Evolutionary conservation across 2,329 filamentous ascomycete genomes (phyloP), one percentile per base, ranked within the genome.

Genomic region (Paecilomyces niveus): DNA sequence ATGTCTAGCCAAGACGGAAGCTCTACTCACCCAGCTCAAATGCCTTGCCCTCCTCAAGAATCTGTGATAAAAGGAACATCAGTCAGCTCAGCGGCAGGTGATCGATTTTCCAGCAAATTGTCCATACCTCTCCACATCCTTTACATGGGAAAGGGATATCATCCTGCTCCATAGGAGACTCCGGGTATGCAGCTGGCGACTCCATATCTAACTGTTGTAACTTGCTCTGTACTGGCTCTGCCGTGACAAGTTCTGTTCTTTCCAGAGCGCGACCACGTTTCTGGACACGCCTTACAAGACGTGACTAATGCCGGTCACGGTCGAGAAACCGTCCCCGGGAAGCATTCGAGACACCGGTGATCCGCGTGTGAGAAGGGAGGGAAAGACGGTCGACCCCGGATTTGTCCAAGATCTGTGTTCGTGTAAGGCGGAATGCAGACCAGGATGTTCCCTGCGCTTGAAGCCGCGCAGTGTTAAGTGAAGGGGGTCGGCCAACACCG

Each of bases 31-130:
- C 92, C 69, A 99, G 83, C 79, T 99, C 94, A 70, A 96, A 99
- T 56, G 94, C 94, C 77, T 97, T 97, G 68, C 94, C 94, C 82
- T 99, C 94, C 76, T 99, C 94, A 21, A 99, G 84, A 65, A 97
- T 96, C 92, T 97, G 73, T 58, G 26, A 6, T 29, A 60, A 62
- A 58, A 22, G 60, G 59, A 56, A 63, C 61, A 58, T 52, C 53
- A 50, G 61, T 59, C 52, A 59, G 53, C n/a, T 31, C 39, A 45
- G 21, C 39, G 32, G 45, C 11, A 45, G 51, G 54, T 57, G 35
- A 59, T 55, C 53, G 3, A 33, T 29, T 56, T 24, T 56, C 21
- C 49, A 54, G 26, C 50, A 15, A 45, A 62, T 62, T 29, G 26
- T 29, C 26, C 68, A 68, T 81, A 95, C 90, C 83, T 95, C 90